Evolutionary conservation across 176 grass and related monocot species (phyloP).

Genomic region (Alopecurus myosuroides): DNA sequence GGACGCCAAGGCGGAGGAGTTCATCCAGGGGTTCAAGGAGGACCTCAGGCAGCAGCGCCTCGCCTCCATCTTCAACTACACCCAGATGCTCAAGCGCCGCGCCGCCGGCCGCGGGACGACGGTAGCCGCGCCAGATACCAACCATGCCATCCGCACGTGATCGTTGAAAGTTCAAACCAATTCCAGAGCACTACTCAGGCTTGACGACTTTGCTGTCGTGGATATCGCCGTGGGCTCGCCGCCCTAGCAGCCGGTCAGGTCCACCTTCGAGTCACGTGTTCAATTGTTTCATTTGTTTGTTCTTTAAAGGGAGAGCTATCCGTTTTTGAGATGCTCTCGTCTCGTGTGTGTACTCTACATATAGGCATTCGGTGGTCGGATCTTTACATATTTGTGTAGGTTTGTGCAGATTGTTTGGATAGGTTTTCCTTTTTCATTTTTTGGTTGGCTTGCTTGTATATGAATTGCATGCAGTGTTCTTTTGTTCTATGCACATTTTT

Average conservation of each 20-base stretch:
- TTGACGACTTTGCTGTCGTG: not conserved
- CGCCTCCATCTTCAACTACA: constrained; percentile 56
- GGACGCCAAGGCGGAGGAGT: constrained; percentile 39
- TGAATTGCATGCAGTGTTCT: not conserved
- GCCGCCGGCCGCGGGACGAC: not conserved
- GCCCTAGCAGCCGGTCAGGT: not conserved
- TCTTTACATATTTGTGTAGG: not conserved
- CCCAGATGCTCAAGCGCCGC: constrained; percentile 45
- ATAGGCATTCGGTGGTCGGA: not conserved
- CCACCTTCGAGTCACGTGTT: not conserved
- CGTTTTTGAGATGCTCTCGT: not conserved
- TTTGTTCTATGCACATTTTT: not conserved
- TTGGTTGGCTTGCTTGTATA: not conserved
- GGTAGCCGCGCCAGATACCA: not conserved
- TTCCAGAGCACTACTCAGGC: not conserved
- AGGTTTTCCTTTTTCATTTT: not conserved
- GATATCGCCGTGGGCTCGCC: not conserved
- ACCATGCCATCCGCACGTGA: not conserved
- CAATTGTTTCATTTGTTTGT: not conserved
- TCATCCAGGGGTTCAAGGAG: constrained; percentile 29
- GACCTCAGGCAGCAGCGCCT: constrained; percentile 39
- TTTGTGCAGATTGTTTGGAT: not conserved
- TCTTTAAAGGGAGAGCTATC: not conserved
- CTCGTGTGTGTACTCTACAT: not conserved
- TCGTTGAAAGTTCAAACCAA: not conserved